These are phyloP conservation scores for Rhizomucor pusillus DNA, from an alignment of 371 early-diverging fungal genomes.

Conservation along the genomic window DNA sequence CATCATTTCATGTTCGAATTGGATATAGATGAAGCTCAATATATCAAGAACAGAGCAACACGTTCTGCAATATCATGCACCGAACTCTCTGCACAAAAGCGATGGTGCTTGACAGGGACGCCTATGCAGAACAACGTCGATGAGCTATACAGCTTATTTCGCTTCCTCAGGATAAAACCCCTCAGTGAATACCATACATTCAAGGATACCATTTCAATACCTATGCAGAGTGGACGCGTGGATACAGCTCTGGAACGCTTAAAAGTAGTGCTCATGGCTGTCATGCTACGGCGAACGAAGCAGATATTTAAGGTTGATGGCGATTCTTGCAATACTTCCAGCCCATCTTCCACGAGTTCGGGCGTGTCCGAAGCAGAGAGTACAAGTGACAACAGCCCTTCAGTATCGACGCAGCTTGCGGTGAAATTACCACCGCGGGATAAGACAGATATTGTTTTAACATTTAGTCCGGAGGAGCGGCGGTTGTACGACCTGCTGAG, in stretches of 20 bases:
- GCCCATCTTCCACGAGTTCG: neutral
- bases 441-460: conserved; percentile 48
- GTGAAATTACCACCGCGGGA: conserved; percentile 60
- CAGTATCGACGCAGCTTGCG: conserved; percentile 30
- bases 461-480: conserved; percentile 57
- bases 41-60: conserved; percentile 78
- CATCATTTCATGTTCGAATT: neutral
- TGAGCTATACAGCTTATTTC: conserved; percentile 81
- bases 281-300: conserved; percentile 79
- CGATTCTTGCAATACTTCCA: too few species aligned
- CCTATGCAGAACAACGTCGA: conserved; percentile 82
- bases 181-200: conserved; percentile 53
- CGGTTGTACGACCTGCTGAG: conserved; percentile 62
- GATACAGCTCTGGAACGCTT: conserved; percentile 49
- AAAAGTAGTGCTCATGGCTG: conserved; percentile 61
- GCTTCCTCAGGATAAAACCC: conserved; percentile 75
- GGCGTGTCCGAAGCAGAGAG: neutral
- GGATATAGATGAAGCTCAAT: conserved; percentile 86
- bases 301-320: conserved; percentile 17
- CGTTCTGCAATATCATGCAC: conserved; percentile 62
- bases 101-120: conserved; percentile 90
- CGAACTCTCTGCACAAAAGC: conserved; percentile 53
- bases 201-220: conserved; percentile 53
- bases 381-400: conserved; percentile 2
- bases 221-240: conserved; percentile 38